phyloP scores from a whole-genome alignment of 2,329 filamentous ascomycete genomes.

The Trichoderma sp. region DNA sequence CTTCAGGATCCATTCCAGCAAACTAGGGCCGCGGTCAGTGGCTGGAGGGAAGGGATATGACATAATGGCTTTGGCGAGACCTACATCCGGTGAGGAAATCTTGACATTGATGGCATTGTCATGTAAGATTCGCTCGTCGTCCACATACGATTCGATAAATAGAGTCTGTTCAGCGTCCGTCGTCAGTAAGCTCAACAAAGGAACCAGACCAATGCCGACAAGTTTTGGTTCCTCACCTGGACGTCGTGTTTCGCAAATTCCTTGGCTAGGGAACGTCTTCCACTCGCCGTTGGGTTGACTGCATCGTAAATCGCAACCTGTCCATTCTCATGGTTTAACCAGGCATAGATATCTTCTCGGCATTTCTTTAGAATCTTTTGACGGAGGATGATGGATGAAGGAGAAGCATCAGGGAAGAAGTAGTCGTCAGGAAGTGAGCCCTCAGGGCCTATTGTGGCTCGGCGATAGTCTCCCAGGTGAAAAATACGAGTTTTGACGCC shows the following conservation, averaged over 20 bases:
- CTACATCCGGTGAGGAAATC: constrained; percentile 91
- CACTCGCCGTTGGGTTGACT: constrained; percentile 86
- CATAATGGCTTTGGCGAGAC: constrained; percentile 36
- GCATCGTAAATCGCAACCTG: constrained; percentile 99
- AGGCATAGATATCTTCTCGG: constrained; percentile 93
- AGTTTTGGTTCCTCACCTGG: constrained; percentile 59
- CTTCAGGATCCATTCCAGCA: constrained; percentile 85
- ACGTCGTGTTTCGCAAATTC: constrained; percentile 98
- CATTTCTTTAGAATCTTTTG: constrained; percentile 99
- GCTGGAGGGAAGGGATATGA: neutral
- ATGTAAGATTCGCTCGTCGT: constrained; percentile 89
- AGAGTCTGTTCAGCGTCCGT: constrained; percentile 65
- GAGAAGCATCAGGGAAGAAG: constrained; percentile 94
- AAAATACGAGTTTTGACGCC: constrained; percentile 98
- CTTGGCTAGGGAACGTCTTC: constrained; percentile 82
- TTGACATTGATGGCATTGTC: constrained; percentile 98
- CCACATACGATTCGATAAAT: constrained; percentile 95
- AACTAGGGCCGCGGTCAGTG: constrained; percentile 59
- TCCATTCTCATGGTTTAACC: constrained; percentile 95
- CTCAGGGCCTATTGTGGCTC: constrained; percentile 83
- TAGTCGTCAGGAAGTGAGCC: constrained; percentile 93
- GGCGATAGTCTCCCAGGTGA: constrained; percentile 93
- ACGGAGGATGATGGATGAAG: constrained; percentile 86
- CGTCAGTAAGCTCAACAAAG: neutral
- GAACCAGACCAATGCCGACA: too few relatives aligned